Percentiles rank a stretch among this genome's conserved stretches.
phyloP scores from a whole-genome alignment of 257 asterid species.

The Solanum tacnaense region DNA sequence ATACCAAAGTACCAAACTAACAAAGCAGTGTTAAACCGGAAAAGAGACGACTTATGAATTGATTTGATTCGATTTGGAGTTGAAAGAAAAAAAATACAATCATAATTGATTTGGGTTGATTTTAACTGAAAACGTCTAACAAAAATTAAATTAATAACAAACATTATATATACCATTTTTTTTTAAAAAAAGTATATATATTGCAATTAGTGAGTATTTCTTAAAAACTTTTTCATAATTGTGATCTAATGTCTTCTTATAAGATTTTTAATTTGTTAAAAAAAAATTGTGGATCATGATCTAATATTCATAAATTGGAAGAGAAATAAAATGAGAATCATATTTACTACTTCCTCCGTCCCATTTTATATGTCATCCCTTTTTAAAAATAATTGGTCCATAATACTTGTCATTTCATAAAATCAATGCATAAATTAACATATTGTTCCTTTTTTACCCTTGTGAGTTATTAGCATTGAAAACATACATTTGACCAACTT shows the following conservation, averaged over 20 bases:
- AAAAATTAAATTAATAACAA: neutral
- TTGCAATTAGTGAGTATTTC: neutral
- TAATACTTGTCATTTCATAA: too few species aligned
- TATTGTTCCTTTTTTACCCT: too few species aligned
- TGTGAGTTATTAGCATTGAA: too few species aligned
- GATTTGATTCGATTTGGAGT: neutral
- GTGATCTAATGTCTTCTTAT: neutral
- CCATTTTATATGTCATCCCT: too few species aligned
- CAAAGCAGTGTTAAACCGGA: neutral
- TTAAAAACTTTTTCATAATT: neutral
- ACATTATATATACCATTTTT: neutral
- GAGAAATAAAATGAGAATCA: neutral
- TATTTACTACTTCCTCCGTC: neutral
- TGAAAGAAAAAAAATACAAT: neutral
- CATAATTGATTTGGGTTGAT: neutral
- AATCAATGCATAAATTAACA: too few species aligned
- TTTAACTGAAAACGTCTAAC: neutral
- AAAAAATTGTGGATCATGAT: neutral
- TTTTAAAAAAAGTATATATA: neutral
- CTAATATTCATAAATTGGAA: neutral
- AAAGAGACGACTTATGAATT: neutral
- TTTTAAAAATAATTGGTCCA: too few species aligned
- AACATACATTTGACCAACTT: too few species aligned
- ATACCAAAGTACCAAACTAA: neutral
- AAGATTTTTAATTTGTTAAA: neutral